A percentile compares a stretch with the other conserved stretches of the same genome.
phyloP scores from a whole-genome alignment of 768 basidiomycete genomes.

The Galerina marginata region DNA sequence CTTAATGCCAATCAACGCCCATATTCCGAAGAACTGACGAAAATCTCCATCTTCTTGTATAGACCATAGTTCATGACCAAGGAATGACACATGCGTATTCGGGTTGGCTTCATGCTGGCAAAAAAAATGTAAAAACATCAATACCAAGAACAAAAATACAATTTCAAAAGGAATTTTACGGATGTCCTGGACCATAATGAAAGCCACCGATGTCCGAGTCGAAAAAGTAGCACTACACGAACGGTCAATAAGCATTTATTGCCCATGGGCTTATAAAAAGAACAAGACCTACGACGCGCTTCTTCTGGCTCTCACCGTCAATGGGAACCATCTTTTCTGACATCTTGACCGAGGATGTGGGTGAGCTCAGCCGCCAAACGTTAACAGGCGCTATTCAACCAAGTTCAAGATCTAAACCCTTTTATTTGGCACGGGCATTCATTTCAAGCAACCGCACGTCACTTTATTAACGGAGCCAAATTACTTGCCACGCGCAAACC shows the following conservation, averaged over 20 bases:
- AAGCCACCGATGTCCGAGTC: constrained; percentile 99
- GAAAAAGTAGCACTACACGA: constrained; percentile 93
- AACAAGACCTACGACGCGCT: constrained; percentile 77
- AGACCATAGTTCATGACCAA: constrained; percentile 99
- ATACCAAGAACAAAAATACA: background rate
- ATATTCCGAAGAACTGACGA: constrained; percentile 62
- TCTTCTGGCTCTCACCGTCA: constrained; percentile 76
- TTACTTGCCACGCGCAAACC: background rate
- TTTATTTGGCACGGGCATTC: constrained; percentile 27
- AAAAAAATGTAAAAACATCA: constrained; percentile 23
- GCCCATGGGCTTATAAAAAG: constrained; percentile 16
- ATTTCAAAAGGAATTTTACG: constrained; percentile 50
- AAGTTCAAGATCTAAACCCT: constrained; percentile 10
- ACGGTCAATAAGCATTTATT: constrained; percentile 18
- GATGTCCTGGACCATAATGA: constrained; percentile 98
- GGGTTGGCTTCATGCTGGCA: constrained; percentile 91
- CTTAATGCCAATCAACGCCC: constrained; percentile 6
- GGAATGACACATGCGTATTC: constrained; percentile 99
- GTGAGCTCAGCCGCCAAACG: constrained; percentile 12
- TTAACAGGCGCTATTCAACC: constrained; percentile 10
- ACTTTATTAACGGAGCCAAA: constrained; percentile 12
- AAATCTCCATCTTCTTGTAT: constrained; percentile 99
- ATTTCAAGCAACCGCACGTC: constrained; percentile 18
- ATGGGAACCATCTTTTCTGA: constrained; percentile 63
- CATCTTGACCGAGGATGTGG: constrained; percentile 31